Conservation (phyloP, 2,329 filamentous ascomycete species). For the Sclerotinia subarctica region DNA sequence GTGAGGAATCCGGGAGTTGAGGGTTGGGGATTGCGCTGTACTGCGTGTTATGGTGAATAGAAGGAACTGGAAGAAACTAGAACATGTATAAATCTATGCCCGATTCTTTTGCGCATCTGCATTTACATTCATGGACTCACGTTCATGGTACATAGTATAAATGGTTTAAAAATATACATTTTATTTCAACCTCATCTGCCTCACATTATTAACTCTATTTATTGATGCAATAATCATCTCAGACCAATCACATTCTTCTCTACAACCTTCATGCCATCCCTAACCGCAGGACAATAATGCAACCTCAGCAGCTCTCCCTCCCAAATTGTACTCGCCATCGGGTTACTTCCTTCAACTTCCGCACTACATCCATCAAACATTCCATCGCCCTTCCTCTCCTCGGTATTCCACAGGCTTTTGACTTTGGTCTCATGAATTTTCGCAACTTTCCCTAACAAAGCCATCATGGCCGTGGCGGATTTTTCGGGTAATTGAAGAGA, state of each 20-base stretch:
- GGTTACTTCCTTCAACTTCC: constrained; percentile 82
- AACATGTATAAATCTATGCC: constrained; percentile 6
- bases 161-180: constrained; percentile 8
- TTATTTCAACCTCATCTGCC: neutral
- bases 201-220: neutral
- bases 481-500: constrained; percentile 89
- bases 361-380: constrained; percentile 71
- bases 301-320: constrained; percentile 81
- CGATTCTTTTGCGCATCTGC: neutral
- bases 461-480: constrained; percentile 74
- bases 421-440: constrained; percentile 82
- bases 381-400: constrained; percentile 89
- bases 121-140: neutral
- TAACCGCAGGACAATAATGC: constrained; percentile 84
- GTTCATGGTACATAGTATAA: neutral
- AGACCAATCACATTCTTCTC: constrained; percentile 54
- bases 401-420: constrained; percentile 85
- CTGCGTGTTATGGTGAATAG: neutral
- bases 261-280: constrained; percentile 67
- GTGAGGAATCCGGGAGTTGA: too few species aligned
- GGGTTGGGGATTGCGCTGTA: neutral
- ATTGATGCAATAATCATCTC: constrained; percentile 24
- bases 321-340: constrained; percentile 87
- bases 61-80: neutral
- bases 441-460: constrained; percentile 72